Conservation (phyloP, 2,329 filamentous ascomycete species). For the Sphaerulina vaccinii region DNA sequence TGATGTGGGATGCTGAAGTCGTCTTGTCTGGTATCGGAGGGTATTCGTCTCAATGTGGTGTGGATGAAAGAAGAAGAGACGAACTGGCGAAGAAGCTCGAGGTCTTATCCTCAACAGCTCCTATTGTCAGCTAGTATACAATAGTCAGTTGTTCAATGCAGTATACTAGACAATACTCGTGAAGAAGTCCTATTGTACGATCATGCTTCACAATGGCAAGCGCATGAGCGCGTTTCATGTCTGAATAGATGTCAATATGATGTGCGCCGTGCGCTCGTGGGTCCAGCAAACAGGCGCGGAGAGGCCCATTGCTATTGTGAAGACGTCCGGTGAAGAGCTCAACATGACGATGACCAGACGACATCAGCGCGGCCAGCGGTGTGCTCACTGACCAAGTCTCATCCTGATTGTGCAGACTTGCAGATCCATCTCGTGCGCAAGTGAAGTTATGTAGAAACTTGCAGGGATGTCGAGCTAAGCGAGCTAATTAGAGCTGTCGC, state of each 20-base stretch:
- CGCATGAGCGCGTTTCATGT: not conserved
- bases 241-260: not conserved
- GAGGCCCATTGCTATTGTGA: not conserved
- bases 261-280: not conserved
- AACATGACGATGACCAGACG: too few relatives aligned
- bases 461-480: not conserved
- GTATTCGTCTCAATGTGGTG: too few relatives aligned
- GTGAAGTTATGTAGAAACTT: not conserved
- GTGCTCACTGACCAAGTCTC: not conserved
- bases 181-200: conserved; percentile 14
- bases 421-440: not conserved
- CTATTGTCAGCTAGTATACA: conserved; percentile 16
- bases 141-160: conserved; percentile 13
- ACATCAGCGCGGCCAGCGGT: too few relatives aligned
- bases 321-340: not conserved
- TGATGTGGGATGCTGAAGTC: not conserved
- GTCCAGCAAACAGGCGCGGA: not conserved
- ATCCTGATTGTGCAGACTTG: not conserved
- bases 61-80: conserved; percentile 5
- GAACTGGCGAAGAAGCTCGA: conserved; percentile 3
- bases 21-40: too few relatives aligned
- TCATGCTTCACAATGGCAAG: conserved; percentile 11
- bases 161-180: conserved; percentile 12
- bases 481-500: not conserved
- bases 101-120: not conserved